Evolutionary conservation across 768 basidiomycete genomes (phyloP), one percentile per base, ranked within the genome.

Genomic region (Mycena leptocephala): DNA sequence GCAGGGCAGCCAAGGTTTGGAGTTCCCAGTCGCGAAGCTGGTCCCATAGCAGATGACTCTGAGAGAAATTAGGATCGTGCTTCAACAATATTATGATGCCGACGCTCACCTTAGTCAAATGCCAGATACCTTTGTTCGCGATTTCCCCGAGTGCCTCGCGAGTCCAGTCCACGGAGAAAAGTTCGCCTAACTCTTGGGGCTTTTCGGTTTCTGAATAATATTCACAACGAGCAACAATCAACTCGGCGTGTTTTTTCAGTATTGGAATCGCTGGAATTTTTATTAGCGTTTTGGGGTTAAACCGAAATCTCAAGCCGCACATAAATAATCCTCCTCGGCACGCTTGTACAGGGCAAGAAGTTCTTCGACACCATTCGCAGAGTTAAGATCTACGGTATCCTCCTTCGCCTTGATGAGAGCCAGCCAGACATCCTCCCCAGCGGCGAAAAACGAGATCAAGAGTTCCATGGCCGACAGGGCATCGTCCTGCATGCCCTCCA

Each of bases 41-140:
- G 74, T 95, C 92, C 95, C 95, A 97, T 14, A 97, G 82, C 69
- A 88, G 74, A 74, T 92, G 89, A 78, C 95, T 93, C 96, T 97
- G 80, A 11, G 73, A 46, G 22, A 64, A 59, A 64, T 70, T 10
- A 26, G 30, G 22, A 76, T 35, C 11, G 20, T 2, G 59, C 35
- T 22, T 13, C 46, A 20, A 20, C 16, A 48, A 18, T n/a, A n/a
- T 8, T 20, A 33, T 18, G 3, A 6, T 33, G 43, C 16, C 41
- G 46, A 69, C 39, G 75, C 83, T 71, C 76, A 93, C 96, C 88
- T 93, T 85, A 10, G 90, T 90, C 46, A 96, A 79, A 85, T 97
- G 95, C 2, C 84, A 86, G 11, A 88, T 81, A 11, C 92, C 95
- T 78, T 91, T 90, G 33, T 84, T 81, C 2, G 93, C 90, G 10